Conservation (phyloP, 2,329 filamentous ascomycete genomes). For the Trichophyton equinum region DNA sequence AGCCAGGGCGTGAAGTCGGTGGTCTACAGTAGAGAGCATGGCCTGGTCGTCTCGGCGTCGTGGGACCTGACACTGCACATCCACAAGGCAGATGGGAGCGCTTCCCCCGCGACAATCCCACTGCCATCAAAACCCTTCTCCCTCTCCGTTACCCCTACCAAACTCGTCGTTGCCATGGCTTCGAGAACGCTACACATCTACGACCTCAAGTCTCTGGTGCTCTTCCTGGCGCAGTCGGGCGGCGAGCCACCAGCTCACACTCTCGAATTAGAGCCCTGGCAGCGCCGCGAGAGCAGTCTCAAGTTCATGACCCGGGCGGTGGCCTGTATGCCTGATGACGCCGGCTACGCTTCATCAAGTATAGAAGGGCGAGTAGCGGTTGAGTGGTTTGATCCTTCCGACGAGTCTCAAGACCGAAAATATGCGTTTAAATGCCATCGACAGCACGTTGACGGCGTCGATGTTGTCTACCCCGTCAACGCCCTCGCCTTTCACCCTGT, state of each 20-base stretch:
- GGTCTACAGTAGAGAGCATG: conserved; percentile 64
- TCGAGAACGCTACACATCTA: conserved; percentile 90
- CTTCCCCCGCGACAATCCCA: conserved; percentile 49
- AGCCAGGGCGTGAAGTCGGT: conserved; percentile 67
- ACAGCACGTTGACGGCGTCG: conserved; percentile 54
- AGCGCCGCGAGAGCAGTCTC: conserved; percentile 81
- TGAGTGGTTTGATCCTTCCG: conserved; percentile 89
- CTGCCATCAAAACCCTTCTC: conserved; percentile 85
- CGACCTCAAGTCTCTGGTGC: conserved; percentile 58
- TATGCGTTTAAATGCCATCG: conserved; percentile 99
- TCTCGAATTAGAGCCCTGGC: conserved; percentile 63
- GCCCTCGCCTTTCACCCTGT: conserved; percentile 76
- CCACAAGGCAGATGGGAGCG: conserved; percentile 49
- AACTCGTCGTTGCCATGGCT: conserved; percentile 91
- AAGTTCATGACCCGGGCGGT: conserved; percentile 94
- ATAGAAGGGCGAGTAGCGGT: conserved; percentile 95
- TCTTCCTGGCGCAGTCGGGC: conserved; percentile 40
- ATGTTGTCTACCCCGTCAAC: conserved; percentile 86
- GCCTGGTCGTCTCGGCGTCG: conserved; percentile 73
- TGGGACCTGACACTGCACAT: conserved; percentile 90
- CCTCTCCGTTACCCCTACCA: conserved; percentile 62
- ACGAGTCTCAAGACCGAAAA: conserved; percentile 78
- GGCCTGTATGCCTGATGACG: conserved; percentile 91
- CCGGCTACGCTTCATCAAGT: conserved; percentile 78
- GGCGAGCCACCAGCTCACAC: conserved; percentile 28